Conservation (phyloP, 2,329 filamentous ascomycete species). For the Scedosporium dehoogii region DNA sequence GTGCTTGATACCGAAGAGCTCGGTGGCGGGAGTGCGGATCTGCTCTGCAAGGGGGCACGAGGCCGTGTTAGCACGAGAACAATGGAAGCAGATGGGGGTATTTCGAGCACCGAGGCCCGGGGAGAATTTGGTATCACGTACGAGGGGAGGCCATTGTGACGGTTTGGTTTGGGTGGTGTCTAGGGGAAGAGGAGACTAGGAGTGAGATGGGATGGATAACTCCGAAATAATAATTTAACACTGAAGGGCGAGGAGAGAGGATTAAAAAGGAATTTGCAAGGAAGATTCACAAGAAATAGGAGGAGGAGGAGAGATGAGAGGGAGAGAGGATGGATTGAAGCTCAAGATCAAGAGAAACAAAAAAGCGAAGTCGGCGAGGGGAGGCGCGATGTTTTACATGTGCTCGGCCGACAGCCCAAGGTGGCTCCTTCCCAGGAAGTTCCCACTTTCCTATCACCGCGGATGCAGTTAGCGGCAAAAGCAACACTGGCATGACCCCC, state of each 20-base stretch:
- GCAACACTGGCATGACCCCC: not conserved
- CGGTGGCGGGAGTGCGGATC: constrained; percentile 84
- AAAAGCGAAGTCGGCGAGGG: not conserved
- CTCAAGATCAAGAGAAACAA: not conserved
- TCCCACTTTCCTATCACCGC: too few species aligned
- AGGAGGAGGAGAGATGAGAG: not conserved
- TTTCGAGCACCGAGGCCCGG: not conserved
- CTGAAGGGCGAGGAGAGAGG: not conserved
- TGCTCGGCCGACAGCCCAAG: not conserved
- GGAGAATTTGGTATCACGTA: constrained; percentile 34
- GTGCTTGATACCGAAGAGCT: constrained; percentile 97
- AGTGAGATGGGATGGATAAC: constrained; percentile 4
- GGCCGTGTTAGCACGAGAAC: constrained; percentile 13
- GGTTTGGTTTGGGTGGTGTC: constrained; percentile 7
- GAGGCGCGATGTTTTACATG: not conserved
- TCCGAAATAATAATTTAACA: constrained; percentile 5
- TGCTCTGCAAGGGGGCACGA: constrained; percentile 47
- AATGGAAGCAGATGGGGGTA: not conserved
- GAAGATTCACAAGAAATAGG: not conserved
- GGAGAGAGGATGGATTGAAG: not conserved
- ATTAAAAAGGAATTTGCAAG: not conserved
- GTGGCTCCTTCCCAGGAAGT: too few species aligned
- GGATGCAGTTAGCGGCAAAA: not conserved
- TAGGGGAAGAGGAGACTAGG: constrained; percentile 16
- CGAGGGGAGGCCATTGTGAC: constrained; percentile 67